Percentiles rank a stretch among this genome's conserved stretches.
Evolutionary conservation across 192 early-diverging fungal genomes (phyloP).

Genomic region (Phlyctochytrium arcticum): DNA sequence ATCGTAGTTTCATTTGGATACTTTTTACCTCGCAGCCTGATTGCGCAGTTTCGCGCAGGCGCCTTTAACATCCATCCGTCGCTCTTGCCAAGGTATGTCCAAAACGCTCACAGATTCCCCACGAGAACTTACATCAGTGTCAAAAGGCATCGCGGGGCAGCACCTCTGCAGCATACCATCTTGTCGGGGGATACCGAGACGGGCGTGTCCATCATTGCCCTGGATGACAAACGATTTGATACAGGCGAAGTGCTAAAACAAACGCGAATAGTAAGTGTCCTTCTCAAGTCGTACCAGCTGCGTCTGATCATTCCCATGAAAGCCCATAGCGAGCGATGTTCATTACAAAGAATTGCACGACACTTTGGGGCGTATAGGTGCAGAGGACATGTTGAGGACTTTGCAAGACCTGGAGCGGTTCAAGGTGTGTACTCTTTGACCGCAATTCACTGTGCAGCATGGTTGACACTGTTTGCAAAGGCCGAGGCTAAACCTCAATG

Average conservation of each 20-base stretch:
- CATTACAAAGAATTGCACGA: slow-evolving; percentile 29
- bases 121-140: background rate
- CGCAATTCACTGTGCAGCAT: background rate
- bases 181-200: slow-evolving; percentile 67
- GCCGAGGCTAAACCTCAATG: slow-evolving; percentile 61
- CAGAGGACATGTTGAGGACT: slow-evolving; percentile 55
- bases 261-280: slow-evolving; percentile 45
- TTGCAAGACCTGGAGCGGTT: slow-evolving; percentile 55
- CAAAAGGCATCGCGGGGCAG: slow-evolving; percentile 74
- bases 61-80: slow-evolving; percentile 94
- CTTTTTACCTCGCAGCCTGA: slow-evolving; percentile 73
- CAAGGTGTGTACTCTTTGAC: slow-evolving; percentile 37
- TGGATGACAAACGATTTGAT: slow-evolving; percentile 76
- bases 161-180: slow-evolving; percentile 84
- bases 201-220: slow-evolving; percentile 84
- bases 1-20: slow-evolving; percentile 94
- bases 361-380: slow-evolving; percentile 54
- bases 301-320: no score
- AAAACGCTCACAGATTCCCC: no score
- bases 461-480: slow-evolving; percentile 27
- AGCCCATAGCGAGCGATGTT: no score
- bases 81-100: slow-evolving; percentile 80
- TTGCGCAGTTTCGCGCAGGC: slow-evolving; percentile 59
- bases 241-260: slow-evolving; percentile 80
- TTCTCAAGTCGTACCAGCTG: no score